phyloP scores from a whole-genome alignment of 768 basidiomycete species.

The Mycena maculata region DNA sequence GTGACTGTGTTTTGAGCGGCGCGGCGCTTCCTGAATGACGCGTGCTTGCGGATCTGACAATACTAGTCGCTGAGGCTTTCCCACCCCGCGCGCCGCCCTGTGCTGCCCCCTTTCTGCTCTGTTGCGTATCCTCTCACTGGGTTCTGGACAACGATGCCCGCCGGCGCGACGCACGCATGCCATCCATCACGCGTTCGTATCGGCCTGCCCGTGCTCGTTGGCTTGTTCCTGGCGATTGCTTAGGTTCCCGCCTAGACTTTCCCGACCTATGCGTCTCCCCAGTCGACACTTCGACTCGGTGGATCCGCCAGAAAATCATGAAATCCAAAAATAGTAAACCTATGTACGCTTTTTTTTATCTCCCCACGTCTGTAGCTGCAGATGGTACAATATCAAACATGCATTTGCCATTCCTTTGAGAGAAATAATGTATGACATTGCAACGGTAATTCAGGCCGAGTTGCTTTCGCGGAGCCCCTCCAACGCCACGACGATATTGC shows the following conservation, averaged over 20 bases:
- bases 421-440: too few species aligned
- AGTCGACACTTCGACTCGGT: conserved; percentile 13
- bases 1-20: conserved; percentile 83
- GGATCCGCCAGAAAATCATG: conserved; percentile 29
- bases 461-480: too few species aligned
- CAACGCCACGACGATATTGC: neutral
- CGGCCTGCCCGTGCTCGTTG: conserved; percentile 27
- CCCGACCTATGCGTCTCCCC: conserved; percentile 18
- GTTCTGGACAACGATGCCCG: conserved; percentile 32
- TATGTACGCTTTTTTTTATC: conserved; percentile 16
- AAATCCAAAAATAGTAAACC: conserved; percentile 19
- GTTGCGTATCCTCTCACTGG: conserved; percentile 24
- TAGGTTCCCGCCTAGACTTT: conserved; percentile 31
- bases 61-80: conserved; percentile 23
- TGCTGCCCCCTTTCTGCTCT: conserved; percentile 23
- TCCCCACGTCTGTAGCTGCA: neutral
- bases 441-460: too few species aligned
- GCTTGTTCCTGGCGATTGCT: conserved; percentile 28
- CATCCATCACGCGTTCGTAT: conserved; percentile 13
- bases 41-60: conserved; percentile 30
- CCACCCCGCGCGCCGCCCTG: conserved; percentile 21
- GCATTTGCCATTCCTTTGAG: too few species aligned
- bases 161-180: conserved; percentile 24
- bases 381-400: neutral
- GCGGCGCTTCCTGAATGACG: neutral